phyloP scores from a whole-genome alignment of 306 rosid genomes.

The Cotoneaster glaucophyllus region DNA sequence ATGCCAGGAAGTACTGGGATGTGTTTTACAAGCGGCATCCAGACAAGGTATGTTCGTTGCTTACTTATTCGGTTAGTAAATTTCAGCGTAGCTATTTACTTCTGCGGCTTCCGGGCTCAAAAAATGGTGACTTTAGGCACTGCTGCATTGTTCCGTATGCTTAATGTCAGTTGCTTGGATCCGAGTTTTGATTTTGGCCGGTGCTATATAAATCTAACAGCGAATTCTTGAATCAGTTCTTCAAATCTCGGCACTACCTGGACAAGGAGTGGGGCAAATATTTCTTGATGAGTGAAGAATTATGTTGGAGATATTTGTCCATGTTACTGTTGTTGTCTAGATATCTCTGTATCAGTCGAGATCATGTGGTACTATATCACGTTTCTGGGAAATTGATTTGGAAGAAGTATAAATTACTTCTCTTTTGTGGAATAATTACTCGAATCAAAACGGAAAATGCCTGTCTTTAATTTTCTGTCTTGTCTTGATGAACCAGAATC shows the following conservation, averaged over 20 bases:
- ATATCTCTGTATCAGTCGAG: not conserved
- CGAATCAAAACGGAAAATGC: too few relatives aligned
- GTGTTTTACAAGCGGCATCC: constrained; percentile 82
- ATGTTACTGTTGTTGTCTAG: not conserved
- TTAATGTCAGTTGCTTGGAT: not conserved
- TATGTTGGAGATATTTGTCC: too few relatives aligned
- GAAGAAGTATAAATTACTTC: not conserved
- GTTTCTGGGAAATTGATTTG: not conserved
- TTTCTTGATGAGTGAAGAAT: constrained; percentile 62
- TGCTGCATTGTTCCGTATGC: not conserved
- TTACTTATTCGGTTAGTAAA: not conserved
- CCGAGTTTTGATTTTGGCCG: not conserved
- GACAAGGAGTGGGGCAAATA: constrained; percentile 94
- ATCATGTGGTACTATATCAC: too few relatives aligned
- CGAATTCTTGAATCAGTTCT: constrained; percentile 42
- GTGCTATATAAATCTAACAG: not conserved
- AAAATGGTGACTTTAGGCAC: not conserved
- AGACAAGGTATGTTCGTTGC: constrained; percentile 50
- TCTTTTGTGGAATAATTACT: not conserved
- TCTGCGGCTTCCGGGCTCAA: not conserved
- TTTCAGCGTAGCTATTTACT: not conserved
- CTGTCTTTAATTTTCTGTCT: too few relatives aligned
- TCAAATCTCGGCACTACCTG: constrained; percentile 84
- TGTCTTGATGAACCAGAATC: not conserved
- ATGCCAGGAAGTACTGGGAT: constrained; percentile 93